These are phyloP conservation scores for Hermanozyma aechmeae DNA, from an alignment of 805 yeast species.

Conservation along the genomic window DNA sequence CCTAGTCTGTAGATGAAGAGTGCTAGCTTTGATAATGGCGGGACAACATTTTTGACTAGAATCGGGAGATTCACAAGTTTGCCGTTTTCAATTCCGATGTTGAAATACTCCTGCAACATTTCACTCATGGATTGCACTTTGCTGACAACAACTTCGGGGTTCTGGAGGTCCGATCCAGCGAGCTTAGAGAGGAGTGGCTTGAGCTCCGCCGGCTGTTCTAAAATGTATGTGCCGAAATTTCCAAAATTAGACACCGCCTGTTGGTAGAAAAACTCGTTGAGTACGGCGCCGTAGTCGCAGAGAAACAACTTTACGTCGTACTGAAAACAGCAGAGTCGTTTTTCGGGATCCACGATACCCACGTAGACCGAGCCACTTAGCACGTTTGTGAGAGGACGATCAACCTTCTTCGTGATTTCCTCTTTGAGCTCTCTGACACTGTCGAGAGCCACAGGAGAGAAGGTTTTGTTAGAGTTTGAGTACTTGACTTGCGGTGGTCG, in stretches of 20 bases:
- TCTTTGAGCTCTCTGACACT: constrained; percentile 51
- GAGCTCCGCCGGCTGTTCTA: constrained; percentile 15
- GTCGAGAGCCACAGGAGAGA: constrained; percentile 47
- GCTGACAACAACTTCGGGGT: constrained; percentile 9
- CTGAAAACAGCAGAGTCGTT: constrained; percentile 76
- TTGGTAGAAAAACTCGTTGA: constrained; percentile 72
- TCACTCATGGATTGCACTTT: constrained; percentile 43
- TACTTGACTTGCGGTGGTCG: too few relatives aligned
- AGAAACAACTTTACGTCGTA: constrained; percentile 68
- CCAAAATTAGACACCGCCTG: constrained; percentile 67
- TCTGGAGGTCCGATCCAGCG: constrained; percentile 8
- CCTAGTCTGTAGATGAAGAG: constrained; percentile 58
- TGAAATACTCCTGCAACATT: constrained; percentile 79
- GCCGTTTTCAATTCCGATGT: constrained; percentile 19
- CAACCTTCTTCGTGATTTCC: constrained; percentile 36
- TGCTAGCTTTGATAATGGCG: constrained; percentile 57
- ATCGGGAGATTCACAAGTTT: constrained; percentile 53
- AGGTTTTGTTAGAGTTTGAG: too few relatives aligned
- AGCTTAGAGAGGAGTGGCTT: constrained; percentile 30
- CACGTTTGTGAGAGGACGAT: constrained; percentile 52
- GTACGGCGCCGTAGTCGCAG: constrained; percentile 69
- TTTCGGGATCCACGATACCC: constrained; percentile 69
- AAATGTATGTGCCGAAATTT: constrained; percentile 54
- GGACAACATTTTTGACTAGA: constrained; percentile 53
- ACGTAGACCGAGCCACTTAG: constrained; percentile 66